Evolutionary conservation across 208 protist species (phyloP).

Genomic region (Phytomonas sp.): DNA sequence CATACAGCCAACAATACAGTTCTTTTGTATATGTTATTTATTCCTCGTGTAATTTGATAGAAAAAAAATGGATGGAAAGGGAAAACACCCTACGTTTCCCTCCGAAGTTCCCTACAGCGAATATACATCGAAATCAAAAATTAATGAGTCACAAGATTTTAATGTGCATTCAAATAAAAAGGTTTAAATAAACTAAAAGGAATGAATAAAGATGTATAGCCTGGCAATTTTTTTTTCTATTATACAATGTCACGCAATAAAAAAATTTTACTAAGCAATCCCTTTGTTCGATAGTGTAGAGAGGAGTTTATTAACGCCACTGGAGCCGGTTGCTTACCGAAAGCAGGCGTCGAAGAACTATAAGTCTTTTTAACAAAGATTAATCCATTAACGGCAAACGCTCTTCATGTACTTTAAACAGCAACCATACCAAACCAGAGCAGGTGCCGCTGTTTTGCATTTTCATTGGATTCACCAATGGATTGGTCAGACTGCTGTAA

Average conservation of each 20-base stretch:
- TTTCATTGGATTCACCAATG: background rate
- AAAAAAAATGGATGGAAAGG: background rate
- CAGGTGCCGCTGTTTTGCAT: background rate
- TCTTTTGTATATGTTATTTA: background rate
- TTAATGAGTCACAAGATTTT: background rate
- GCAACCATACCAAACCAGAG: background rate
- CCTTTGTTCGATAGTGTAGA: background rate
- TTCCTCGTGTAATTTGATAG: background rate
- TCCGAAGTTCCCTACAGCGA: background rate
- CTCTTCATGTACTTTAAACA: background rate
- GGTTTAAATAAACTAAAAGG: background rate
- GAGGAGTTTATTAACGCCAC: background rate
- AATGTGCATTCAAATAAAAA: constrained; percentile 1
- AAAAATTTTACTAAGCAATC: background rate
- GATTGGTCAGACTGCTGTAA: background rate
- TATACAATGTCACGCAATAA: constrained; percentile 8
- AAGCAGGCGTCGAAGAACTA: constrained; percentile 5
- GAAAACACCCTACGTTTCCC: background rate
- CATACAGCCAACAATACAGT: background rate
- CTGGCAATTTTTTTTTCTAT: background rate
- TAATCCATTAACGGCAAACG: background rate
- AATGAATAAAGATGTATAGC: background rate
- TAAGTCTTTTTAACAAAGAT: background rate
- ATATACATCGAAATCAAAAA: background rate
- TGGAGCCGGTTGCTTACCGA: background rate